These are phyloP conservation scores for Brasenia schreberi DNA, from an alignment of 164 flowering plant genomes.

Conservation along the genomic window DNA sequence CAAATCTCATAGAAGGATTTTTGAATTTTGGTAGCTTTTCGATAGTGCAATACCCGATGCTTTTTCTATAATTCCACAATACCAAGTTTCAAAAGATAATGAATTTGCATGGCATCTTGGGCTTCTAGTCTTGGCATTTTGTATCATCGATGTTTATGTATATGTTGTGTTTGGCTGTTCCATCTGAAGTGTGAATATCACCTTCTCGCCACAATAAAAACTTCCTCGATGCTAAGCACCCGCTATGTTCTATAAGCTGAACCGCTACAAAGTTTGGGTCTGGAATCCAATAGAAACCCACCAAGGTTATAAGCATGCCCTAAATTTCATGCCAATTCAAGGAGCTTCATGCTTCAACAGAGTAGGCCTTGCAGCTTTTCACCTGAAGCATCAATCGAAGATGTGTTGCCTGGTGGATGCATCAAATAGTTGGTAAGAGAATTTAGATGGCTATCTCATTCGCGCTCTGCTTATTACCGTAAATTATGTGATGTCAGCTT, in stretches of 20 bases:
- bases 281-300: not conserved
- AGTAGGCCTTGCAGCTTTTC: constrained; percentile 34
- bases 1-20: too few relatives aligned
- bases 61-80: too few relatives aligned
- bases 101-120: too few relatives aligned
- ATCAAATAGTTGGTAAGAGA: constrained; percentile 30
- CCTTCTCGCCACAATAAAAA: not conserved
- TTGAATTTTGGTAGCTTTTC: too few relatives aligned
- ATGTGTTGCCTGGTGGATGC: constrained; percentile 48
- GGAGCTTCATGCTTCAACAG: constrained; percentile 11
- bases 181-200: not conserved
- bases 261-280: not conserved
- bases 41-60: too few relatives aligned
- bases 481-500: not conserved
- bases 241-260: not conserved
- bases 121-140: too few relatives aligned
- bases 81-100: too few relatives aligned
- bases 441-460: constrained; percentile 10
- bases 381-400: constrained; percentile 42
- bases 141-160: too few relatives aligned
- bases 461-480: not conserved
- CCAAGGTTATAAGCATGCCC: not conserved
- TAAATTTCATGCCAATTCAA: not conserved
- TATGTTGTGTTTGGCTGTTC: too few relatives aligned
- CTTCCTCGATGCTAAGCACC: not conserved